Base-by-base conservation (phyloP, 306 rosid genomes). In the Medicago ruthenica region DNA sequence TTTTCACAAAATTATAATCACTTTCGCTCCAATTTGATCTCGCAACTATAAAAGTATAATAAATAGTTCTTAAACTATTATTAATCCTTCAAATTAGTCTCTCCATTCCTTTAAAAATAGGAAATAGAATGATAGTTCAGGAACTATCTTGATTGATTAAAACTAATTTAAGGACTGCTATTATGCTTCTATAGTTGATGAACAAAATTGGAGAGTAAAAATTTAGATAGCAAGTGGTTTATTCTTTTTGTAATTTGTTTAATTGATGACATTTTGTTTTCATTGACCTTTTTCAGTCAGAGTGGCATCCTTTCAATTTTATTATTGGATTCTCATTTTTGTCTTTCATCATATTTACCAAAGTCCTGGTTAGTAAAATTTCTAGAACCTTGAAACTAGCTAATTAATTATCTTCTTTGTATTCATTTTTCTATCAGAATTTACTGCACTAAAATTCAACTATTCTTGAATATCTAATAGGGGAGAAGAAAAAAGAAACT, bases 241-340 rank as follows among this genome's bases (percentile, higher is more conserved):
- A 39, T 40, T 8, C 12, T n/a, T 42, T 42, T 40, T 42, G 10
- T 12, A 3, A 10, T 11, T 10, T 42, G 8, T 4, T 62, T 37
- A 27, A 45, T 31, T 42, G 12, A 53, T 71, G 47, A 71, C 6
- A 37, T 41, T 63, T 71, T 15, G 21, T 57, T 54, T 71, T 65
- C 22, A 31, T 69, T 50, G 17, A 6, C 45, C 36, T 68, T 60
- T 71, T 77, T 76, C 83, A 72, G 77, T 73, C 78, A 48, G 83
- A 81, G 79, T 92, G 96, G 96, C 85, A 81, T 71, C 89, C 96
- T 57, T 68, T 20, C 54, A 85, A 76, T 75, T 84, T 85, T 31
- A 39, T 88, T 3, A 78, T 89, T 74, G 97, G 97, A 55, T 42
- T 74, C 77, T 85, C 90, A 22, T 89, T 89, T 78, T 82, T 92